phyloP scores from a whole-genome alignment of 2,329 filamentous ascomycete species.

The Penicillium sp. region DNA sequence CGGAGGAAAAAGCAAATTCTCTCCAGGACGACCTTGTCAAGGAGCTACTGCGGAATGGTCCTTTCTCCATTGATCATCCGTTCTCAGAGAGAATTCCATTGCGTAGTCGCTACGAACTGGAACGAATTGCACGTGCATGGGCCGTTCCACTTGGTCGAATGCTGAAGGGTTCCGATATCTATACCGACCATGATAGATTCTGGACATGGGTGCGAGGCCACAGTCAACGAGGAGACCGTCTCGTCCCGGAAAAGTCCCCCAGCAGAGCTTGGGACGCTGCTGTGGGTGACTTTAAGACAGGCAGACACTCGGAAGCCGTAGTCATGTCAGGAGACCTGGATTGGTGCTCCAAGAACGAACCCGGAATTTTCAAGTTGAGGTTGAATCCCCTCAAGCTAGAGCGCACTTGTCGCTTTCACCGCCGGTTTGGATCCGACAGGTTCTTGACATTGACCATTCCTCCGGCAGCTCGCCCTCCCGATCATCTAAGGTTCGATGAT shows the following conservation, averaged over 20 bases:
- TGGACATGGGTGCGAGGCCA: conserved; percentile 32
- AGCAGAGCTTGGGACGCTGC: conserved; percentile 35
- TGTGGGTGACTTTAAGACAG: conserved; percentile 29
- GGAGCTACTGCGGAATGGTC: conserved; percentile 31
- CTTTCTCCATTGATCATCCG: conserved; percentile 31
- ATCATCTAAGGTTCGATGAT: conserved; percentile 20
- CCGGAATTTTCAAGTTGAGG: conserved; percentile 37
- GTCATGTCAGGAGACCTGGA: conserved; percentile 40
- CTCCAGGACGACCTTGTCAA: conserved; percentile 23
- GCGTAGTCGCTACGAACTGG: conserved; percentile 38
- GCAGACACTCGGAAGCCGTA: conserved; percentile 36
- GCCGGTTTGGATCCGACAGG: conserved; percentile 46
- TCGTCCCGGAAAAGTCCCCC: conserved; percentile 32
- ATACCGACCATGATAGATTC: conserved; percentile 29
- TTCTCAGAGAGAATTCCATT: conserved; percentile 29
- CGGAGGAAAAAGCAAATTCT: conserved; percentile 11
- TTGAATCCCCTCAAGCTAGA: conserved; percentile 43
- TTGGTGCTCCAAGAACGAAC: conserved; percentile 33
- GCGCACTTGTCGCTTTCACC: conserved; percentile 42
- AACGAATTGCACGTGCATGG: conserved; percentile 33
- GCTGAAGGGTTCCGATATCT: conserved; percentile 24
- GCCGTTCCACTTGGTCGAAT: conserved; percentile 27
- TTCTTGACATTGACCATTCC: conserved; percentile 43
- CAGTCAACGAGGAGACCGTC: conserved; percentile 20
- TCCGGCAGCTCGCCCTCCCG: conserved; percentile 27